Percentiles rank a stretch among this genome's conserved stretches.
These are phyloP conservation scores for Fusarium heterosporum DNA, from an alignment of 2,329 filamentous ascomycete species.

Conservation along the genomic window DNA sequence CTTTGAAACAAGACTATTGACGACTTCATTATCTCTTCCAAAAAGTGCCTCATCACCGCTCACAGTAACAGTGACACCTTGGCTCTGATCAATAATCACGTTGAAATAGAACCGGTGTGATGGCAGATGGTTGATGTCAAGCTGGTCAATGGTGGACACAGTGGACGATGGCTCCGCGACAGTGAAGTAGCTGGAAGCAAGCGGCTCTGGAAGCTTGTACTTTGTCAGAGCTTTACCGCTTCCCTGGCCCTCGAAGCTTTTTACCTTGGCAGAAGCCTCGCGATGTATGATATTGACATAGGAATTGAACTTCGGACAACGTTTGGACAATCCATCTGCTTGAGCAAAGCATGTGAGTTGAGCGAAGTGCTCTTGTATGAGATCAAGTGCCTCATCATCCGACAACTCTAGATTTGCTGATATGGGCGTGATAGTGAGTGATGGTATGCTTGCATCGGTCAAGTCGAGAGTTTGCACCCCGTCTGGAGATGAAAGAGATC, in stretches of 20 bases:
- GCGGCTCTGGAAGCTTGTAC: constrained; percentile 15
- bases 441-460: constrained; percentile 5
- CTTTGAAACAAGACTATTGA: fast-evolving
- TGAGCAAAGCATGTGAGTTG: constrained; percentile 16
- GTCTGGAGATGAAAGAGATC: constrained; percentile 8
- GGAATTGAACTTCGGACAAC: constrained; percentile 5
- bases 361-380: constrained; percentile 14
- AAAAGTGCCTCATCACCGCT: background rate
- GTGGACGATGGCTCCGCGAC: background rate
- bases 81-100: background rate
- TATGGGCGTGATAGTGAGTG: constrained; percentile 7
- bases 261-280: fast-evolving
- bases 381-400: background rate
- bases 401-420: background rate
- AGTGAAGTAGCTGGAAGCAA: constrained; percentile 21
- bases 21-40: fast-evolving
- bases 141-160: background rate
- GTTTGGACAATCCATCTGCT: background rate
- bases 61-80: background rate
- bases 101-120: constrained; percentile 5
- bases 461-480: constrained; percentile 15
- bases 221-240: background rate
- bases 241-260: fast-evolving
- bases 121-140: background rate
- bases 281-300: constrained; percentile 24